Percentiles rank a stretch among this genome's conserved stretches.
phyloP scores from a whole-genome alignment of 768 basidiomycete species.

The Trametes villosa region DNA sequence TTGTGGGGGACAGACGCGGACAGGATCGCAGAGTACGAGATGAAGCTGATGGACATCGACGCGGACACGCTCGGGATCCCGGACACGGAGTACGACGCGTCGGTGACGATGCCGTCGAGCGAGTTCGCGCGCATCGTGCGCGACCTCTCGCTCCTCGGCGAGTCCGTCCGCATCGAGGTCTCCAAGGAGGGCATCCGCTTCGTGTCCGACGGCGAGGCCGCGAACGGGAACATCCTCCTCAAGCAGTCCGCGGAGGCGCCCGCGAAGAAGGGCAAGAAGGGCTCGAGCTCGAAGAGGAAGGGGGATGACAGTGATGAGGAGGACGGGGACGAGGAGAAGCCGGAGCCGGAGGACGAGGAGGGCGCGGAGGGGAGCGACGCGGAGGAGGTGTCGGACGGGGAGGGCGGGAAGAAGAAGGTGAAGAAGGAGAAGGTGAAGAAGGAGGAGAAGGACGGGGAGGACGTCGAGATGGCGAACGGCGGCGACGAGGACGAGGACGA shows the following conservation, averaged over 20 bases:
- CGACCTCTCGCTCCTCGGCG: constrained; percentile 88
- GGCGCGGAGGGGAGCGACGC: constrained; percentile 49
- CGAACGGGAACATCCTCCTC: constrained; percentile 85
- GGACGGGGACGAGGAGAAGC: constrained; percentile 49
- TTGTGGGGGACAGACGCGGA: constrained; percentile 92
- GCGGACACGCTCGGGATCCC: constrained; percentile 93
- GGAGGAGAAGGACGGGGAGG: constrained; percentile 50
- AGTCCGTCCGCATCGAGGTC: constrained; percentile 94
- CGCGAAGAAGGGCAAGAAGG: constrained; percentile 22
- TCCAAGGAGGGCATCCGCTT: constrained; percentile 96
- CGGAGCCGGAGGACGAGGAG: constrained; percentile 49
- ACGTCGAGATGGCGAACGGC: constrained; percentile 39
- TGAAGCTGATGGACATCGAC: constrained; percentile 99
- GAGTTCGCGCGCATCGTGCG: constrained; percentile 95
- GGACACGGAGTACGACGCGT: constrained; percentile 95
- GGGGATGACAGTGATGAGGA: no score
- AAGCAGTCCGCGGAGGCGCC: constrained; percentile 67
- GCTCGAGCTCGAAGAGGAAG: constrained; percentile 33
- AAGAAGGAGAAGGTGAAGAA: constrained; percentile 57
- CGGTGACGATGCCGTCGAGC: constrained; percentile 79
- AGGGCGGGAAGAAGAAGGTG: constrained; percentile 37
- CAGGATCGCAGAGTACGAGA: constrained; percentile 95
- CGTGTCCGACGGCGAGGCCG: constrained; percentile 90
- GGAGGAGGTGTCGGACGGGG: constrained; percentile 50
- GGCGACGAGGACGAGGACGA: constrained; percentile 38